Evolutionary conservation across 352 stramenopile genomes (phyloP), one percentile per base, ranked within the genome.

Genomic region (Thalassiosira ordinaria): DNA sequence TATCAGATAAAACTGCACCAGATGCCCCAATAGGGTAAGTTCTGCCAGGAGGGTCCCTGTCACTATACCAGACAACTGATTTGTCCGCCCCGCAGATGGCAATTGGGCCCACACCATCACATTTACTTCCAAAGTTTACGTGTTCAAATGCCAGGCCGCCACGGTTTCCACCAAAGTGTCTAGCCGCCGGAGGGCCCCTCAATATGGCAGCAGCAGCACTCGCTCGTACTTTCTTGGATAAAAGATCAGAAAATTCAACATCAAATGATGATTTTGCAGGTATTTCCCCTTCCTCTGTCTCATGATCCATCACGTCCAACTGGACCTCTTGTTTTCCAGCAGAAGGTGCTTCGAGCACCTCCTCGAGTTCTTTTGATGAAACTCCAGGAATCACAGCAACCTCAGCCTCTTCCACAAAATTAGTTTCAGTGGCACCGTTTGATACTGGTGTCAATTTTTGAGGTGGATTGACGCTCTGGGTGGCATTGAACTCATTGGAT

Each of bases 151-250:
- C 39, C 16, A 95, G 65, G 27, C 88, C 90, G 57, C 88, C 90
- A 41, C 90, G 71, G 56, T 93, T 94, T 29, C 90, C 90, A 33
- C 90, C 90, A 86, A 95, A 95, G 70, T 93, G 88, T n/a, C 87
- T 64, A 8, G 88, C 85, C 3, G 90, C 90, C n/a, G 90, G 90
- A 31, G 90, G 90, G n/a, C 88, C 90, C 68, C 90, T 53, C 8
- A 94, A 87, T 8, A 95, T 83, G 11, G 90, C 90, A 29, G 87
- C 76, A 33, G 87, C 85, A 35, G 87, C 88, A 41, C 85, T 92
- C 22, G 70, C 89, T 67, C 83, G 82, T 4, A 95, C 77, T 73
- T 91, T 79, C 13, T 81, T 64, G 72, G 87, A 84, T 85, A 87
- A 26, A 66, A 89, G 26, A 71, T 90, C 59, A 75, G 84, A 90